A percentile compares a stretch with the other conserved stretches of the same genome.
Evolutionary conservation across 73 alveolate genomes (phyloP).

Genomic region (Paraurostyla sp.): DNA sequence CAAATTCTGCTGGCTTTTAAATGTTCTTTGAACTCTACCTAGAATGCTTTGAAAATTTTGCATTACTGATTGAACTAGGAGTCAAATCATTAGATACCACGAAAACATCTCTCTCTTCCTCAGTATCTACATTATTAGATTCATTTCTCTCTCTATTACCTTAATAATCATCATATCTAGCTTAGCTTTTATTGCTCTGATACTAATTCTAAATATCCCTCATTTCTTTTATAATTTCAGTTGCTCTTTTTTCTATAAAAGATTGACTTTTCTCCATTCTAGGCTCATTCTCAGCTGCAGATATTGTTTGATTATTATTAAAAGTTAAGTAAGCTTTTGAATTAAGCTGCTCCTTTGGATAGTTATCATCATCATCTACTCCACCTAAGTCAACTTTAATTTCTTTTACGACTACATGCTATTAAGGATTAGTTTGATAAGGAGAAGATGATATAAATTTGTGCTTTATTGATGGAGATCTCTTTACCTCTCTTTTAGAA

Average conservation of each 20-base stretch:
- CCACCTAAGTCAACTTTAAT: neutral
- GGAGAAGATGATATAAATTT: neutral
- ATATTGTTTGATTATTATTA: neutral
- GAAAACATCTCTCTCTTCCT: neutral
- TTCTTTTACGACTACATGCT: neutral
- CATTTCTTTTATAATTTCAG: neutral
- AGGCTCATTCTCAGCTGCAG: neutral
- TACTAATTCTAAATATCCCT: neutral
- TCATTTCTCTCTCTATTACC: neutral
- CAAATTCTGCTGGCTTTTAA: neutral
- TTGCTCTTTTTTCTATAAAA: slow-evolving; percentile 29
- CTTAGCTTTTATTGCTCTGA: neutral
- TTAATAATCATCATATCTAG: neutral
- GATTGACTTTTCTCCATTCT: neutral
- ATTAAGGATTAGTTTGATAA: neutral
- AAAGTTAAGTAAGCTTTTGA: neutral
- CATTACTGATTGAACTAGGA: neutral
- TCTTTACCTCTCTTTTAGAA: neutral
- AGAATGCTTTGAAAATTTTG: neutral
- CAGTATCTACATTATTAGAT: neutral
- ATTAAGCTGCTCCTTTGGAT: too few relatives aligned
- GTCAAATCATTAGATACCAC: neutral
- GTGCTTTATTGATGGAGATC: slow-evolving; percentile 17
- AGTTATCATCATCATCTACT: too few relatives aligned
- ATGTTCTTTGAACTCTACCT: slow-evolving; percentile 16